Base-by-base conservation (phyloP, 2,329 filamentous ascomycete species). In the Neonectria punicea region DNA sequence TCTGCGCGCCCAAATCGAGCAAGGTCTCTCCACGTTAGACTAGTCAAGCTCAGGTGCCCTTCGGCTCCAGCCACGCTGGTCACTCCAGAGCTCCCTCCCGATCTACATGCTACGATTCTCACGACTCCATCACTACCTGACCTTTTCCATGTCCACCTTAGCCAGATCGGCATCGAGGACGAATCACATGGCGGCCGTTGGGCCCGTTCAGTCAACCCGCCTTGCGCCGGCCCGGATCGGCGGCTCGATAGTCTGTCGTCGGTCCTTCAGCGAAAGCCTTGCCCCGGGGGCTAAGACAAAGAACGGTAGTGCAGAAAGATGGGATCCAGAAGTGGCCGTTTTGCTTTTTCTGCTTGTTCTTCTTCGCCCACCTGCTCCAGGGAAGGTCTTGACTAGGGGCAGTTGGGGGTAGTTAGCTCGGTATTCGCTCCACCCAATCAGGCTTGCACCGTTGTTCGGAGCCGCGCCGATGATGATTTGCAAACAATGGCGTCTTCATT, bases 111-210 rank as follows among this genome's bases (percentile, higher is more conserved):
- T n/a, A 16, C 7, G 36, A 50, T 44, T 58, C 28, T 58, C 49
- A 53, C 54, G 41, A 47, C 49, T 49, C 60, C 54, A 53, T 53
- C 53, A 6, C 13, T 34, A 16, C 54, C 47, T 57, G 54, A 53
- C 60, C 43, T 22, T 22, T 22, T 18, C 58, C 51, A 39, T 53
- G 55, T 25, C 25, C 25, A 49, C 30, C 32, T 54, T 32, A 43
- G 18, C 55, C 41, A 49, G 61, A 63, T 63, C 61, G 55, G 49
- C 55, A 43, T n/a, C 32, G 44, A 63, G 55, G 18, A 47, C 50
- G 20, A 63, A 63, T 58, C 49, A 49, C 50, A 51, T 54, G 43
- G 25, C 3, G 39, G 39, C 54, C 34, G 22, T 18, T 49, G 43
- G 36, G 47, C 58, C 50, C 58, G 51, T 54, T 44, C 34, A 54